Evolutionary conservation across 257 asterid species (phyloP), one percentile per base, ranked within the genome.

Genomic region (Coffea eugenioides): DNA sequence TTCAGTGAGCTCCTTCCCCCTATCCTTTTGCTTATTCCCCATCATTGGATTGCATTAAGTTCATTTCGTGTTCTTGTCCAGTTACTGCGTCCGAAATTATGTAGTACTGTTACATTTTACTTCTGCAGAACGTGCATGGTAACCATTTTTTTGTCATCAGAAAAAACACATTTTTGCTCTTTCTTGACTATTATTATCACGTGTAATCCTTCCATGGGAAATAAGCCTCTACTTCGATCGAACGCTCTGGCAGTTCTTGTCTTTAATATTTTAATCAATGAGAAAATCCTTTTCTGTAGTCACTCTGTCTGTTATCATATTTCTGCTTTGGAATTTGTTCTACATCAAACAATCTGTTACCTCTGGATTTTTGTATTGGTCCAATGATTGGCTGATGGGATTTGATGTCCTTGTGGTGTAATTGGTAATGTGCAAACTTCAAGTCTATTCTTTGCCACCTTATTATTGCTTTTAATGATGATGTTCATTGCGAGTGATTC

Each of bases 1-100:
- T 73, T 66, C 52, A 52, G 97, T 90, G 85, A 72, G 87, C 31
- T 31, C 34, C 34, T 31, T 31, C 39, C 36, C 20, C 4, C 21
- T 31, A 45, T 20, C 20, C 61, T 43, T 68, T 75, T 41, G 31
- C 5, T 25, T 13, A 31, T 20, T 51, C 20, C 1, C 43, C 5
- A 41, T 77, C 31, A 8, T 51, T 71, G 11, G 3, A 25, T 18
- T 1, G 8, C 23, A 0, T 25, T 5, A 1, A 3, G 15, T 68
- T 31, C 16, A 31, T 68, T 25, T 66, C 5, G 36, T 16, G 16
- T 66, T 66, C 6, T 4, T 45, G 48, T 66, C 13, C 6, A 5
- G 34, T 66, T 66, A 11, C 41, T 31, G 34, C 34, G 34, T 31
- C 34, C 34, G 0, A 0, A 31, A 31, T 31, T 31, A 31, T 31